A percentile compares a stretch with the other conserved stretches of the same genome.
phyloP scores from a whole-genome alignment of 352 stramenopile genomes.

The Blastocystis sp. region DNA sequence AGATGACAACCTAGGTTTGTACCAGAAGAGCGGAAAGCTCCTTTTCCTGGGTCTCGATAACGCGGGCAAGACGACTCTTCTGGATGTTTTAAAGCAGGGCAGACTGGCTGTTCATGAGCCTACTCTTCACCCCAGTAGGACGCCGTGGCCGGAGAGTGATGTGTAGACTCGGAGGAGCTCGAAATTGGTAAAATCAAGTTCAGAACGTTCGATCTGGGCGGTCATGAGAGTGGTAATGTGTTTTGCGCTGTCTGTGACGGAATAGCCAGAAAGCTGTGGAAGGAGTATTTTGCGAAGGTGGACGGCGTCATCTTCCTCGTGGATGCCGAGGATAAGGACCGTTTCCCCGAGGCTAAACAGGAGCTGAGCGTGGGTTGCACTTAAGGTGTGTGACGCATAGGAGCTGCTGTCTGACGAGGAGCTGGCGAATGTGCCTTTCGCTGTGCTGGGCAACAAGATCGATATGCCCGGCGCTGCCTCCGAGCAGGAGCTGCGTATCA shows the following conservation, averaged over 20 bases:
- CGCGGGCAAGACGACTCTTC: conserved; percentile 97
- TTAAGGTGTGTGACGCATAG: conserved; percentile 10
- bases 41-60: conserved; percentile 98
- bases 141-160: not conserved
- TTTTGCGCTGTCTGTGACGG: not conserved
- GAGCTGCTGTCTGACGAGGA: conserved; percentile 92
- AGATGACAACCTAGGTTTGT: conserved; percentile 88
- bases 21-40: conserved; percentile 99
- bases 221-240: conserved; percentile 87
- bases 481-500: conserved; percentile 92
- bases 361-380: conserved; percentile 75
- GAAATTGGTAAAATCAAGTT: conserved; percentile 95
- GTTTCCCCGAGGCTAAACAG: conserved; percentile 97
- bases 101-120: conserved; percentile 89
- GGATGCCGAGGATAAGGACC: conserved; percentile 92
- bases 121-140: conserved; percentile 86
- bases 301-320: conserved; percentile 99
- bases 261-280: conserved; percentile 87
- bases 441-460: conserved; percentile 99
- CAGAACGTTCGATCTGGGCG: conserved; percentile 97
- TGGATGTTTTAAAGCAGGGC: conserved; percentile 99
- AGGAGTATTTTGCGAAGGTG: conserved; percentile 97
- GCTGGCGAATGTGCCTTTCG: conserved; percentile 93
- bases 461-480: conserved; percentile 90
- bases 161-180: conserved; percentile 82